Evolutionary conservation across 257 asterid species (phyloP).

Genomic region (Echites panduratus): DNA sequence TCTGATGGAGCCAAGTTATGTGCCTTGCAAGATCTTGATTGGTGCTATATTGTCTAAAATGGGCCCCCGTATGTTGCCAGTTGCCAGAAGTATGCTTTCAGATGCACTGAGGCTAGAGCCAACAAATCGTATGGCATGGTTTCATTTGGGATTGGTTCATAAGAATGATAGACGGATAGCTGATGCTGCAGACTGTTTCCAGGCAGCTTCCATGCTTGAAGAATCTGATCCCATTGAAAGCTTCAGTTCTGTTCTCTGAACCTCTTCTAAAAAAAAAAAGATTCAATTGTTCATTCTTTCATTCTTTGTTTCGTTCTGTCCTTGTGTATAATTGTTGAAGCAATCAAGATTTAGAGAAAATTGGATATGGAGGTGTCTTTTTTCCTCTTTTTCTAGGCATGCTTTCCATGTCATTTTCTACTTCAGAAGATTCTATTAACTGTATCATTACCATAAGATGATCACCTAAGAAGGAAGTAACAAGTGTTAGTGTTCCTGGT

Average conservation of each 20-base stretch:
- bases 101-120: conserved; percentile 89
- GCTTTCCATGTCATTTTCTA: background rate
- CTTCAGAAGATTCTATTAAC: background rate
- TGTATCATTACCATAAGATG: background rate
- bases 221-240: conserved; percentile 87
- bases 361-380: background rate
- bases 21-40: conserved; percentile 70
- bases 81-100: conserved; percentile 74
- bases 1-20: conserved; percentile 69
- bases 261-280: background rate
- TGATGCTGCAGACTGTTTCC: conserved; percentile 95
- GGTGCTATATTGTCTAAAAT: conserved; percentile 50
- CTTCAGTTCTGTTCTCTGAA: conserved; percentile 60
- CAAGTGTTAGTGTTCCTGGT: background rate
- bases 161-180: conserved; percentile 73
- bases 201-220: conserved; percentile 92
- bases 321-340: conserved; percentile 9
- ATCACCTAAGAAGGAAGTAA: background rate
- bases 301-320: conserved; percentile 38
- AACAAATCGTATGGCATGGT: conserved; percentile 84
- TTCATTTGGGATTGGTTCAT: conserved; percentile 77
- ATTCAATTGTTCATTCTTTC: conserved; percentile 43
- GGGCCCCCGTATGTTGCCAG: conserved; percentile 71
- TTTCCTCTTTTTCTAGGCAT: background rate
- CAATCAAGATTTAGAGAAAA: background rate